These are phyloP conservation scores for Apiotrichum akiyoshidainum DNA, from an alignment of 1,284 basidiomycete species.

Conservation along the genomic window DNA sequence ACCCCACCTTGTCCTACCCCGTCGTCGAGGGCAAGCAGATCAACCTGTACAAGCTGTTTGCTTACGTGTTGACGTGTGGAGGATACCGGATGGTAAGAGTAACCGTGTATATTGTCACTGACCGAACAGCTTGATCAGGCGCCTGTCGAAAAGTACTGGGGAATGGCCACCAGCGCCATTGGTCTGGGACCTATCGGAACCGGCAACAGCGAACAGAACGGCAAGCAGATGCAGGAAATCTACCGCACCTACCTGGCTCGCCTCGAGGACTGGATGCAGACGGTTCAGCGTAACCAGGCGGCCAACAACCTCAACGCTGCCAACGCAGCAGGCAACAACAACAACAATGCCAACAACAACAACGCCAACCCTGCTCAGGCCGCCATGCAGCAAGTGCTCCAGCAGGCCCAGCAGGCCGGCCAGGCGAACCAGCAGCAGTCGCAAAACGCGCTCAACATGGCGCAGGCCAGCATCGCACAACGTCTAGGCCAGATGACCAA, in stretches of 20 bases:
- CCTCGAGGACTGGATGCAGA: conserved; percentile 19
- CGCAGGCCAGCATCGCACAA: conserved; percentile 1
- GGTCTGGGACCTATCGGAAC: conserved; percentile 12
- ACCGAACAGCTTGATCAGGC: conserved; percentile 11
- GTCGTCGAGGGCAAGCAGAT: conserved; percentile 17
- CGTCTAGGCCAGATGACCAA: not conserved
- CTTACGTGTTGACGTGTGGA: conserved; percentile 14
- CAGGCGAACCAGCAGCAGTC: conserved; percentile 7
- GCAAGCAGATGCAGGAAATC: conserved; percentile 16
- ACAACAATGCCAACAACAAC: conserved; percentile 12
- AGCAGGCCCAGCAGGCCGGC: conserved; percentile 8
- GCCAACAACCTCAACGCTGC: conserved; percentile 5
- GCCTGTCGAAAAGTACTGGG: conserved; percentile 20
- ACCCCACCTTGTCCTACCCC: conserved; percentile 16
- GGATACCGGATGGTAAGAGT: conserved; percentile 19
- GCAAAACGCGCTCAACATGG: conserved; percentile 5
- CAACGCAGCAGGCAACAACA: conserved; percentile 1
- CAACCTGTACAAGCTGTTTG: conserved; percentile 20
- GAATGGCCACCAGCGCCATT: conserved; percentile 9
- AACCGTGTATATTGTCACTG: not conserved
- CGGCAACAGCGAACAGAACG: conserved; percentile 9
- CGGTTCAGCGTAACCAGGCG: conserved; percentile 7
- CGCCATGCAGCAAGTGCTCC: conserved; percentile 1
- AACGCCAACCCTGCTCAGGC: conserved; percentile 3
- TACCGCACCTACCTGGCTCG: conserved; percentile 13